A percentile compares a stretch with the other conserved stretches of the same genome.
Conservation (phyloP, 176 grass and related monocot genomes). For the Rhynchospora pubera region DNA sequence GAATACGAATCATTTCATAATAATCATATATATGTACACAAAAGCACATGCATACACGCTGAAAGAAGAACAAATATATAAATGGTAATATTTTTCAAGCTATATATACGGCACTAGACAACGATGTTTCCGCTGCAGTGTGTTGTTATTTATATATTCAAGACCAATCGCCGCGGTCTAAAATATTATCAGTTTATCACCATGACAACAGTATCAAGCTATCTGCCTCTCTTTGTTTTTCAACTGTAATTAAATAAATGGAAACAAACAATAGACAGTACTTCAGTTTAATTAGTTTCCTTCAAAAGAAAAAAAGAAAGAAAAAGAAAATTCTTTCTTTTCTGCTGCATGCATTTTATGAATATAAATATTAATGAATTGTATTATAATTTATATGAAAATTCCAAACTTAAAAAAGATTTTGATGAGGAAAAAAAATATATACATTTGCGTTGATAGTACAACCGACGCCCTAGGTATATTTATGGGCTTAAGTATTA, state of each 20-base stretch:
- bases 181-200: background rate
- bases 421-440: background rate
- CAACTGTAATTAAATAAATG: background rate
- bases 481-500: background rate
- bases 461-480: background rate
- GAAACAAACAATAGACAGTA: background rate
- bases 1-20: background rate
- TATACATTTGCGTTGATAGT: background rate
- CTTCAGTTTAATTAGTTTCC: background rate
- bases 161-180: background rate
- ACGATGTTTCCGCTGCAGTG: background rate
- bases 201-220: background rate
- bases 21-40: slow-evolving; percentile 11
- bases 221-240: background rate
- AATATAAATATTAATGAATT: background rate
- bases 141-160: background rate
- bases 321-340: background rate
- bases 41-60: background rate
- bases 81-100: background rate
- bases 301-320: background rate
- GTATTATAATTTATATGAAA: background rate
- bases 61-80: background rate
- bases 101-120: background rate
- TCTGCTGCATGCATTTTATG: background rate
- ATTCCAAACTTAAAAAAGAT: background rate